These are phyloP conservation scores for Neurospora cerealis DNA, from an alignment of 495 filamentous ascomycete genomes.

Conservation along the genomic window DNA sequence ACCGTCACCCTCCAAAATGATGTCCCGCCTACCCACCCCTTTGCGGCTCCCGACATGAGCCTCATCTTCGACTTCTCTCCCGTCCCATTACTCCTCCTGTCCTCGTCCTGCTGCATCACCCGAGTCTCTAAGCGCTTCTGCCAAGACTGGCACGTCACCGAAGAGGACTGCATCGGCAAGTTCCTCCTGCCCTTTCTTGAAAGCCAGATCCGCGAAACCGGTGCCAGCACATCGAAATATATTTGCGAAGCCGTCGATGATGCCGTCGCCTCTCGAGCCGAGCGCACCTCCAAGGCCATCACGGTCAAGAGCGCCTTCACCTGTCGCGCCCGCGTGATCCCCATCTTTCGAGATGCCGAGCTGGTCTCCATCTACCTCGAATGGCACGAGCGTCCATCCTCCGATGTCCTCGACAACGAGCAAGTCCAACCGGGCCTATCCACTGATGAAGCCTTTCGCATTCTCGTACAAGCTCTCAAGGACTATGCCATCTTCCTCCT, in stretches of 20 bases:
- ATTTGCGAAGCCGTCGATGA: conserved; percentile 35
- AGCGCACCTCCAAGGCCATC: conserved; percentile 18
- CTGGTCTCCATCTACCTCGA: conserved; percentile 42
- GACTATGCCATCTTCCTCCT: conserved; percentile 63
- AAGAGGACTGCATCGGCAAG: conserved; percentile 31
- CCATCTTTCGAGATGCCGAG: conserved; percentile 37
- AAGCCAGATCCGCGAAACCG: conserved; percentile 20
- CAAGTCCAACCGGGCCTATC: conserved; percentile 30
- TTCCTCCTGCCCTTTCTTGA: conserved; percentile 35
- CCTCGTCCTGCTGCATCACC: conserved; percentile 34
- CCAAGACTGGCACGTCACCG: conserved; percentile 22
- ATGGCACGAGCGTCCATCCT: conserved; percentile 24
- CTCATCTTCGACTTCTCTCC: conserved; percentile 39
- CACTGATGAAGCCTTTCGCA: conserved; percentile 48
- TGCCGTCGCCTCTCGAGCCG: conserved; percentile 30
- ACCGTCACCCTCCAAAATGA: background rate
- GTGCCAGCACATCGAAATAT: conserved; percentile 24
- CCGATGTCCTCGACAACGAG: conserved; percentile 25
- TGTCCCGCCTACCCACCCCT: background rate
- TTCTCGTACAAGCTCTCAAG: conserved; percentile 53
- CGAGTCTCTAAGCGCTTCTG: conserved; percentile 43
- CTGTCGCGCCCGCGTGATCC: conserved; percentile 38
- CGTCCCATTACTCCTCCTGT: conserved; percentile 39
- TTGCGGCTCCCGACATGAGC: conserved; percentile 5
- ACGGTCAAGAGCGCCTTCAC: conserved; percentile 11